These are phyloP conservation scores for Nicotiana benthamiana DNA, from an alignment of 257 asterid genomes.

Conservation along the genomic window DNA sequence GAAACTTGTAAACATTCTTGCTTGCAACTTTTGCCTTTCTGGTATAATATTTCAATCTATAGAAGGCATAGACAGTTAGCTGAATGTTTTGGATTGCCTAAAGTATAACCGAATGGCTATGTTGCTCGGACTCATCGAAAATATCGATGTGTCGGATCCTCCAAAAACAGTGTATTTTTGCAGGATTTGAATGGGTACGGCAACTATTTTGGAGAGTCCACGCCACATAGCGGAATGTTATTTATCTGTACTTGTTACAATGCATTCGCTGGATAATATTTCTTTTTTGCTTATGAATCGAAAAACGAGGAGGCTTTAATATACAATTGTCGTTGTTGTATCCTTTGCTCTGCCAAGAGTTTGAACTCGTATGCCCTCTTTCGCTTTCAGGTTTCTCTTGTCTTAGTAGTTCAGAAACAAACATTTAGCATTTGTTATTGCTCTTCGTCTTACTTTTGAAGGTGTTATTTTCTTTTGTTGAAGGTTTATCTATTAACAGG, in stretches of 20 bases:
- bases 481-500: conserved; percentile 85
- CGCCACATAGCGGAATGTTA: too few species aligned
- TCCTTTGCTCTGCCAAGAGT: not conserved
- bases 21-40: not conserved
- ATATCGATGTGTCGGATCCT: too few species aligned
- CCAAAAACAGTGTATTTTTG: too few species aligned
- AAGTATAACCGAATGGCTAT: not conserved
- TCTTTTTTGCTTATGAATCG: not conserved
- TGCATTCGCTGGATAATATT: not conserved
- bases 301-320: not conserved
- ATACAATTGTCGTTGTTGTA: not conserved
- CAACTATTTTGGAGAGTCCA: too few species aligned
- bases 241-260: not conserved
- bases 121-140: too few species aligned
- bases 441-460: conserved; percentile 5
- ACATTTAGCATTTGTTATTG: not conserved
- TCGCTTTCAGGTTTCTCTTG: not conserved
- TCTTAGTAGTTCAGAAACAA: not conserved
- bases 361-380: not conserved
- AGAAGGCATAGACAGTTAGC: not conserved
- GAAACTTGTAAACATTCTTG: not conserved
- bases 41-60: not conserved
- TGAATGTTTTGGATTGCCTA: not conserved
- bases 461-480: conserved; percentile 31
- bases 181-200: too few species aligned